Base-by-base conservation (phyloP, 1,139 yeast genomes). In the Petasospora fabianii region DNA sequence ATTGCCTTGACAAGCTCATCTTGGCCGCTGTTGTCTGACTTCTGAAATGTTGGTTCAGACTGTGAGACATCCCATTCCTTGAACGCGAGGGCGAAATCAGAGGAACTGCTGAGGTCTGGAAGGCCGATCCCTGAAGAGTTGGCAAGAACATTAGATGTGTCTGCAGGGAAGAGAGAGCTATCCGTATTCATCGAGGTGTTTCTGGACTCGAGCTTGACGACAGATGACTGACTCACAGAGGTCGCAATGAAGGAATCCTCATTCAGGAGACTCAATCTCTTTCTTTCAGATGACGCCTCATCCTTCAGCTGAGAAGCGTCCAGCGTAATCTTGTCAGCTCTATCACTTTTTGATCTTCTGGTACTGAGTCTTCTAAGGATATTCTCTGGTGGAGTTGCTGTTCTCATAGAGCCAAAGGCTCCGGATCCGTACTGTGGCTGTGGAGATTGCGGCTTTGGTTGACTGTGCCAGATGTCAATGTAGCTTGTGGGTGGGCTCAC, bases 21-120 rank as follows among this genome's bases (percentile, higher is more conserved):
- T 24, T 24, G 15, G n/a, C n/a, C n/a, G n/a, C n/a, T n/a, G n/a
- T n/a, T n/a, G n/a, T n/a, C n/a, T n/a, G n/a, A n/a, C n/a, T n/a
- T n/a, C n/a, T n/a, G n/a, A n/a, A n/a, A n/a, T n/a, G n/a, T n/a
- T n/a, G n/a, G n/a, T n/a, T n/a, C 28, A 6, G 30, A 14, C n/a
- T 35, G 39, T 11, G 43, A 27, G 14, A 45, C 28, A 28, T 46
- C 48, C 58, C 58, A 54, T 1, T 48, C 53, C 20, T 39, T 41
- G 35, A 54, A 54, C 6, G 55, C 55, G 29, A 36, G 36, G n/a
- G 48, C 55, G 43, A 54, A 54, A 32, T 53, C 57, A 6, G 57
- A 51, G 3, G 53, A 43, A n/a, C 33, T 33, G n/a, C 48, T 38
- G 14, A 51, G 10, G 34, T 53, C 51, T 12, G 57, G 56, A n/a